Percentiles rank a stretch among this genome's conserved stretches.
Evolutionary conservation across 2,329 filamentous ascomycete species (phyloP).

Genomic region (Tolypocladium guangdongense): DNA sequence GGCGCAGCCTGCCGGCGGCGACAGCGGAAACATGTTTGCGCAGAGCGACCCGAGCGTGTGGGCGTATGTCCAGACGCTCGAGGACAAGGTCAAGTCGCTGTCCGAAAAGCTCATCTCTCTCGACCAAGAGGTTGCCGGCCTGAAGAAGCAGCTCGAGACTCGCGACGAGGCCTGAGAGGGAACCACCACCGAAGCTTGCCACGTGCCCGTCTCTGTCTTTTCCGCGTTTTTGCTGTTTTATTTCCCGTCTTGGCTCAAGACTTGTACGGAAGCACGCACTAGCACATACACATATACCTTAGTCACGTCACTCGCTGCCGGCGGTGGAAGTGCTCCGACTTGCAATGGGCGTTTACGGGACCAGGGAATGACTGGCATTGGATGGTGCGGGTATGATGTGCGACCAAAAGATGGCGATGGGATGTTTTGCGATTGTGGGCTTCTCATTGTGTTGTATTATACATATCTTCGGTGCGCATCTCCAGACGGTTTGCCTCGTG

Average conservation of each 20-base stretch:
- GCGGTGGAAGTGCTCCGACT: neutral
- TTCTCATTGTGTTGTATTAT: neutral
- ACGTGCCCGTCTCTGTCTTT: conserved; percentile 1
- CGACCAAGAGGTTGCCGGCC: conserved; percentile 20
- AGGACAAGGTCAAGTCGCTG: conserved; percentile 36
- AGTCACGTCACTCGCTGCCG: neutral
- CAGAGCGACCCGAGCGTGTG: conserved; percentile 53
- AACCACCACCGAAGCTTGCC: neutral
- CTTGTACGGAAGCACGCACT: neutral
- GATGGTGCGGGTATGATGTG: conserved; percentile 16
- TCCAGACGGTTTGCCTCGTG: neutral
- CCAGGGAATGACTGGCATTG: conserved; percentile 12
- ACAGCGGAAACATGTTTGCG: conserved; percentile 57
- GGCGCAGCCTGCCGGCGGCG: conserved; percentile 38
- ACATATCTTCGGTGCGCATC: neutral
- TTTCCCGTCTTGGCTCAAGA: neutral
- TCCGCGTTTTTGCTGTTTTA: neutral
- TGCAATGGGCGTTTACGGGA: conserved; percentile 6
- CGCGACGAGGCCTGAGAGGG: conserved; percentile 12
- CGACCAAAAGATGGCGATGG: conserved; percentile 19
- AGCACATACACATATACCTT: neutral
- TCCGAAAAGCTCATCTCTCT: conserved; percentile 22
- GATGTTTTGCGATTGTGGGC: conserved; percentile 6
- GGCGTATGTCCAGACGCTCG: conserved; percentile 61
- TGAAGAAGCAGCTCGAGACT: conserved; percentile 23